These are phyloP conservation scores for Eragrostis nindensis DNA, from an alignment of 176 grass and related monocot genomes.

Conservation along the genomic window DNA sequence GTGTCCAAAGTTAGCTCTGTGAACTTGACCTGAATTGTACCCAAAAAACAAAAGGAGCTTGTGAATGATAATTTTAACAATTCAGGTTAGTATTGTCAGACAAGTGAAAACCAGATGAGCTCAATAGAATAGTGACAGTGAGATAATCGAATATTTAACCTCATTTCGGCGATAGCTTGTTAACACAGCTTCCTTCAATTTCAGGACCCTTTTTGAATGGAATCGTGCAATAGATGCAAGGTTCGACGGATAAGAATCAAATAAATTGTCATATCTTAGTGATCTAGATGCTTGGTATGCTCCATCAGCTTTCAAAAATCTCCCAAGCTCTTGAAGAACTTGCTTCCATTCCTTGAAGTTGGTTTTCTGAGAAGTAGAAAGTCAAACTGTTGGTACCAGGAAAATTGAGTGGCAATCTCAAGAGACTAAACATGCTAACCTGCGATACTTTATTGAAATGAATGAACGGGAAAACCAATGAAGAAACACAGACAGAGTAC, in stretches of 20 bases:
- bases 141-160: slow-evolving; percentile 44
- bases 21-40: slow-evolving; percentile 77
- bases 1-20: slow-evolving; percentile 94
- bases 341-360: slow-evolving; percentile 99
- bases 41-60: not conserved
- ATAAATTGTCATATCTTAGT: slow-evolving; percentile 75
- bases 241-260: slow-evolving; percentile 85
- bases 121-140: not conserved
- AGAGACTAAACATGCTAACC: no score
- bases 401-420: slow-evolving; percentile 16
- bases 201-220: slow-evolving; percentile 80
- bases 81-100: not conserved
- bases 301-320: slow-evolving; percentile 88
- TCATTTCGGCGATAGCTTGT: slow-evolving; percentile 87
- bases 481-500: slow-evolving; percentile 1
- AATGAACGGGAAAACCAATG: not conserved
- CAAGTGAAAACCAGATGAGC: slow-evolving; percentile 14
- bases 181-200: slow-evolving; percentile 86
- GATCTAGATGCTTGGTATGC: slow-evolving; percentile 72
- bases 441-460: no score
- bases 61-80: slow-evolving; percentile 20
- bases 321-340: slow-evolving; percentile 81
- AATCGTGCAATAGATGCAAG: slow-evolving; percentile 72
- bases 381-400: slow-evolving; percentile 2
- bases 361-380: slow-evolving; percentile 56